A percentile compares a stretch with the other conserved stretches of the same genome.
Conservation (phyloP, 208 protist genomes). For the Leptomonas pyrrhocoris region DNA sequence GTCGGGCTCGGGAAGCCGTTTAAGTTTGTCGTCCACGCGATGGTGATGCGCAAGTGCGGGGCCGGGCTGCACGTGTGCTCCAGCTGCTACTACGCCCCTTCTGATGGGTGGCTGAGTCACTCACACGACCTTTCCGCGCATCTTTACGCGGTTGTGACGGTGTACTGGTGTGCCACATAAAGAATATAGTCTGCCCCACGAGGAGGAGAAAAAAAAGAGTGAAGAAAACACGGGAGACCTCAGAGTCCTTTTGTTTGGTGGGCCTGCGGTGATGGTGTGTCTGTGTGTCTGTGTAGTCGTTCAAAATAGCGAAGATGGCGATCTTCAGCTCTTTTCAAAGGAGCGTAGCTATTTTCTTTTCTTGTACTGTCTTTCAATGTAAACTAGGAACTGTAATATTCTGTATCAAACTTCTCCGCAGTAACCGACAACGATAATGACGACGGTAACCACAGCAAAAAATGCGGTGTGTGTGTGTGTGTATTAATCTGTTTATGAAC, state of each 20-base stretch:
- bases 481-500: too few relatives aligned
- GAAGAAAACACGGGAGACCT: background rate
- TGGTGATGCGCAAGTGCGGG: slow-evolving; percentile 86
- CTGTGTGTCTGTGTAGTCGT: too few relatives aligned
- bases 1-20: slow-evolving; percentile 81
- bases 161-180: slow-evolving; percentile 88
- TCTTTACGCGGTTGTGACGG: slow-evolving; percentile 81
- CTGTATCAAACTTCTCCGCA: background rate
- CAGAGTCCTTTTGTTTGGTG: too few relatives aligned
- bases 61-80: slow-evolving; percentile 87
- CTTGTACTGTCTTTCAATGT: background rate
- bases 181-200: background rate
- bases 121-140: slow-evolving; percentile 85
- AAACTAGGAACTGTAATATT: background rate
- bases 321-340: background rate
- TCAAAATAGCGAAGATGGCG: too few relatives aligned
- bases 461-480: too few relatives aligned
- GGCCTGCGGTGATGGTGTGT: too few relatives aligned
- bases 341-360: background rate
- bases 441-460: background rate
- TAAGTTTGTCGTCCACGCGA: slow-evolving; percentile 84
- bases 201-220: slow-evolving; percentile 1
- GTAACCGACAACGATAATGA: too few relatives aligned
- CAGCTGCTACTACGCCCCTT: slow-evolving; percentile 79
- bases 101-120: slow-evolving; percentile 85